Conservation (phyloP, 2,329 filamentous ascomycete genomes). For the Monilinia polystroma region DNA sequence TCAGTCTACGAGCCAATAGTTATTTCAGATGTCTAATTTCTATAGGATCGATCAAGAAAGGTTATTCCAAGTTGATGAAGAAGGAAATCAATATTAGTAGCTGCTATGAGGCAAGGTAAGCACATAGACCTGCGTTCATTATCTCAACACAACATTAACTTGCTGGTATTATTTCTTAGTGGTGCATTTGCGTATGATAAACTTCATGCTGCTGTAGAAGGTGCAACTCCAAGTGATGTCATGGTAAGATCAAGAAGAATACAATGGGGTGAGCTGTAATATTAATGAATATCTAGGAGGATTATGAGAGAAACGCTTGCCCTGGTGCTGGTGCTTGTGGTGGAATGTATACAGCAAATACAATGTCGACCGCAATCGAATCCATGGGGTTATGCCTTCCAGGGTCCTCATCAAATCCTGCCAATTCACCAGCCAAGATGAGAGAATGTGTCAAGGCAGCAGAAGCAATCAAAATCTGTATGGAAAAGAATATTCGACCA, state of each 20-base stretch:
- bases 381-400: slow-evolving; percentile 68
- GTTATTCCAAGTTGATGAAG: slow-evolving; percentile 74
- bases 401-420: slow-evolving; percentile 68
- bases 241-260: slow-evolving; percentile 45
- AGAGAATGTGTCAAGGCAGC: slow-evolving; percentile 68
- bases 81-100: slow-evolving; percentile 84
- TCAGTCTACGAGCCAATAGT: neutral
- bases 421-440: slow-evolving; percentile 67
- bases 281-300: slow-evolving; percentile 46
- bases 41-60: slow-evolving; percentile 76
- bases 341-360: slow-evolving; percentile 78
- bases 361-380: slow-evolving; percentile 72
- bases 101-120: slow-evolving; percentile 24
- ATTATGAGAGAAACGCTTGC: slow-evolving; percentile 69
- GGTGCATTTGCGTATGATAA: slow-evolving; percentile 79
- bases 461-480: slow-evolving; percentile 64
- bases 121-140: neutral
- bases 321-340: slow-evolving; percentile 68
- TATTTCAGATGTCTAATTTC: neutral
- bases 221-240: slow-evolving; percentile 69
- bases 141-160: neutral
- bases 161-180: neutral
- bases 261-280: neutral
- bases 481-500: slow-evolving; percentile 68
- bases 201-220: slow-evolving; percentile 67